Conservation (phyloP, 2,329 filamentous ascomycete species). For the Fusarium drepaniforme region DNA sequence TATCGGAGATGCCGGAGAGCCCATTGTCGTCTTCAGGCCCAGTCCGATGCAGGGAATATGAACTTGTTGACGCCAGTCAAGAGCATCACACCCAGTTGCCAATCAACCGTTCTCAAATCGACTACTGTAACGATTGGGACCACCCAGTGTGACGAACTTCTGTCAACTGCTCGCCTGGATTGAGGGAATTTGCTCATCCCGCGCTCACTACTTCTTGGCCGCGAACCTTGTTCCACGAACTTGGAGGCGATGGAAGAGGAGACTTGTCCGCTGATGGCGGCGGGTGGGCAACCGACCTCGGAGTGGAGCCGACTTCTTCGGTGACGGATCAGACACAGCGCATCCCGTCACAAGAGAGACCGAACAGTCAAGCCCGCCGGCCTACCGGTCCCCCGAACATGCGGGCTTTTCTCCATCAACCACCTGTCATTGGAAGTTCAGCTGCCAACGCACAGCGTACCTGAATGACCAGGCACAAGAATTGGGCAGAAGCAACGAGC, state of each 20-base stretch:
- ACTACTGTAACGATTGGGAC: not conserved
- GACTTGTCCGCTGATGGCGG: constrained; percentile 17
- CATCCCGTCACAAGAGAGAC: constrained; percentile 14
- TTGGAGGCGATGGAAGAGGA: constrained; percentile 2
- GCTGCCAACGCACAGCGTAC: not conserved
- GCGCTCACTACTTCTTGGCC: constrained; percentile 21
- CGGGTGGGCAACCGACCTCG: constrained; percentile 14
- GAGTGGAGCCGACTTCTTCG: constrained; percentile 29
- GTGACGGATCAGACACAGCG: constrained; percentile 36
- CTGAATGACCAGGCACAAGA: constrained; percentile 12
- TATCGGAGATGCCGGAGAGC: not conserved
- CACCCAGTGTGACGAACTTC: constrained; percentile 6
- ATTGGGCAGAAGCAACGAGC: constrained; percentile 21
- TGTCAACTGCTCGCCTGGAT: not conserved
- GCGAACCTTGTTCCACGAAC: constrained; percentile 24
- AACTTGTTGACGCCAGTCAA: not conserved
- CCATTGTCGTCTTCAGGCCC: not conserved
- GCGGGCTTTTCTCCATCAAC: constrained; percentile 19
- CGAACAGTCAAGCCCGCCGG: constrained; percentile 6
- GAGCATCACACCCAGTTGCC: not conserved
- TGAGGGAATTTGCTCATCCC: constrained; percentile 33
- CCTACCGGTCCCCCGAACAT: constrained; percentile 9
- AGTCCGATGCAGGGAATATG: not conserved
- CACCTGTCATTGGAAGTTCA: constrained; percentile 20
- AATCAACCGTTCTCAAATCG: not conserved